Conservation (phyloP, 345 rosid species). For the Dovyalis caffra region DNA sequence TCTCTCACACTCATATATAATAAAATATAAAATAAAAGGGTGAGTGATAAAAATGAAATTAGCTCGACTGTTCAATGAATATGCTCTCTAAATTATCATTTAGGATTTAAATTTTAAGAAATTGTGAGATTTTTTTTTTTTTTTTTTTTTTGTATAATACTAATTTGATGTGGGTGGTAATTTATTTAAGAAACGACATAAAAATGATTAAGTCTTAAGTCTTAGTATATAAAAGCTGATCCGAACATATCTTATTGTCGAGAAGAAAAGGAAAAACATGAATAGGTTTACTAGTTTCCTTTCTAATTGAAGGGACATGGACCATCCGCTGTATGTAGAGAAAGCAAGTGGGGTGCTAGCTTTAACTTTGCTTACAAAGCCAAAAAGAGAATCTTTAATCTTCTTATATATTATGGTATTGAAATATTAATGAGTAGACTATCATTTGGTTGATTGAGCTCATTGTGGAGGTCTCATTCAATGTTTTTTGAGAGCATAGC, state of each 20-base stretch:
- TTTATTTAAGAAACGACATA: too few relatives aligned
- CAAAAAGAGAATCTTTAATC: slow-evolving; percentile 13
- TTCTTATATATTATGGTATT: not conserved
- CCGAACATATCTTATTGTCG: not conserved
- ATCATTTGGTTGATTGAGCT: slow-evolving; percentile 17
- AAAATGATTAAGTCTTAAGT: too few relatives aligned
- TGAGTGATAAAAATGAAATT: not conserved
- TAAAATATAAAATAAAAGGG: not conserved
- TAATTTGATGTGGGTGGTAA: too few relatives aligned
- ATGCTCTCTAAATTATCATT: too few relatives aligned
- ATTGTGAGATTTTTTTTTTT: too few relatives aligned
- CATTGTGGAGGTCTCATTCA: slow-evolving; percentile 13
- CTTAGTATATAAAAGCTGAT: not conserved
- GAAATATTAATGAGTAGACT: not conserved
- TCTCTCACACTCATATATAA: not conserved
- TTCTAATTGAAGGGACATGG: slow-evolving; percentile 3
- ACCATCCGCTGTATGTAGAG: not conserved
- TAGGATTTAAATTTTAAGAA: not conserved
- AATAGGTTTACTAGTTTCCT: not conserved
- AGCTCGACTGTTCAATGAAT: too few relatives aligned
- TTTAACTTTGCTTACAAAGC: slow-evolving; percentile 11
- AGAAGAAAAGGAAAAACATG: not conserved
- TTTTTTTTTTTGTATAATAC: too few relatives aligned
- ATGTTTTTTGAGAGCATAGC: not conserved
- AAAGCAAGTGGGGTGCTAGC: slow-evolving; percentile 5